phyloP scores from a whole-genome alignment of 2,329 filamentous ascomycete genomes.

The Verticillium albo-atrum region DNA sequence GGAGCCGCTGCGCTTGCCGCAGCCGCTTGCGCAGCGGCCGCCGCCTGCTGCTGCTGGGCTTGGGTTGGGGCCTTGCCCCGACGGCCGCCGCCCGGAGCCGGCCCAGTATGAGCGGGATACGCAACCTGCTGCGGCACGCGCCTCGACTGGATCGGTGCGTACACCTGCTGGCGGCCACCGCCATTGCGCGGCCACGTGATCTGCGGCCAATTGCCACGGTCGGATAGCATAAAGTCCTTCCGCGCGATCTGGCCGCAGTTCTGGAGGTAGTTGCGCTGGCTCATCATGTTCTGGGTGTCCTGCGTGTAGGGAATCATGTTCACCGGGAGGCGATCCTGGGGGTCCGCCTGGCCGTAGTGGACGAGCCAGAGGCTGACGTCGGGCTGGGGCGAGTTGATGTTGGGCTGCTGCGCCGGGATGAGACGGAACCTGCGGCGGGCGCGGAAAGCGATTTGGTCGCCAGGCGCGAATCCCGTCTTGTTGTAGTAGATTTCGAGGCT shows the following conservation, averaged over 20 bases:
- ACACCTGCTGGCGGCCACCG: constrained; percentile 41
- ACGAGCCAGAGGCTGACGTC: constrained; percentile 87
- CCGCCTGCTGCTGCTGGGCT: constrained; percentile 17
- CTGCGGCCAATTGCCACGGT: constrained; percentile 84
- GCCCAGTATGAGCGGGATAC: constrained; percentile 58
- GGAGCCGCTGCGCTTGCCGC: constrained; percentile 15
- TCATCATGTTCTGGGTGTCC: constrained; percentile 56
- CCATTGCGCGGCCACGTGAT: constrained; percentile 63
- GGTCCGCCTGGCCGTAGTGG: constrained; percentile 78
- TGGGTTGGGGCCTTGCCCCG: constrained; percentile 21
- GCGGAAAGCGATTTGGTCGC: constrained; percentile 71
- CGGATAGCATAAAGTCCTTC: constrained; percentile 92
- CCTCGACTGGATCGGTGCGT: constrained; percentile 36
- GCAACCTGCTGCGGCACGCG: constrained; percentile 57
- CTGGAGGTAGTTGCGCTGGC: constrained; percentile 61
- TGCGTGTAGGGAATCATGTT: constrained; percentile 61
- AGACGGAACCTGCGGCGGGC: constrained; percentile 84
- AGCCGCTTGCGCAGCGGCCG: constrained; percentile 28
- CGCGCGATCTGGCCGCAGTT: constrained; percentile 75
- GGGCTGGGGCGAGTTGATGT: constrained; percentile 63
- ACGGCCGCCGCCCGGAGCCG: too few species aligned
- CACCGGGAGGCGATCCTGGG: constrained; percentile 66
- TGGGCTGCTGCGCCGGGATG: constrained; percentile 63
- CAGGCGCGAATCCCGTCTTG: constrained; percentile 72
- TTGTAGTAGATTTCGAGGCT: constrained; percentile 86